Percentiles rank a stretch among this genome's conserved stretches.
phyloP scores from a whole-genome alignment of 2,329 filamentous ascomycete species.

The Fonsecaea multimorphosa region DNA sequence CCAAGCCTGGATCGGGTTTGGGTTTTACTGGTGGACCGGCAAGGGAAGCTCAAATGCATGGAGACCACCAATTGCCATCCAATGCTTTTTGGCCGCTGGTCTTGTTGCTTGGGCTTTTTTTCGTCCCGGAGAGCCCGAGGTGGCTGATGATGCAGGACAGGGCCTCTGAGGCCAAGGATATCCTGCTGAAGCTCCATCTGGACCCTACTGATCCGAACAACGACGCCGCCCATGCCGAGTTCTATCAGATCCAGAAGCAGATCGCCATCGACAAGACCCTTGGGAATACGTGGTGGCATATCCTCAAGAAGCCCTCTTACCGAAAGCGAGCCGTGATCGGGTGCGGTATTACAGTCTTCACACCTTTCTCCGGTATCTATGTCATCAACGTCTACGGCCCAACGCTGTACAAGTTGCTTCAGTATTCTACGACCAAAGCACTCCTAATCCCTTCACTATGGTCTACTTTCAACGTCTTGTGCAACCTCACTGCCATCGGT shows the following conservation, averaged over 20 bases:
- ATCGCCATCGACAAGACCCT: constrained; percentile 27
- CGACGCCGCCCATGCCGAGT: constrained; percentile 21
- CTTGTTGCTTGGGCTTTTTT: constrained; percentile 28
- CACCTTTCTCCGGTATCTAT: constrained; percentile 42
- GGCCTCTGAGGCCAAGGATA: constrained; percentile 31
- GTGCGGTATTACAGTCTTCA: constrained; percentile 22
- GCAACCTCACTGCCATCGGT: constrained; percentile 12
- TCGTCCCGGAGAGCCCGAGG: constrained; percentile 35
- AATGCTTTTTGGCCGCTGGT: constrained; percentile 20
- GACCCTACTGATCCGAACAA: constrained; percentile 8
- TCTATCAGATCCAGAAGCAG: constrained; percentile 35
- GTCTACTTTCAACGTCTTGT: constrained; percentile 21
- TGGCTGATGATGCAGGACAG: constrained; percentile 38
- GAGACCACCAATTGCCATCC: constrained; percentile 15
- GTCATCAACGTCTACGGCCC: constrained; percentile 47
- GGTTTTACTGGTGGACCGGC: constrained; percentile 5
- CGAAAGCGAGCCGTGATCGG: constrained; percentile 27
- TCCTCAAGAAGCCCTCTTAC: constrained; percentile 30
- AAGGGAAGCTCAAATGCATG: background rate
- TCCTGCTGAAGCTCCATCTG: constrained; percentile 23
- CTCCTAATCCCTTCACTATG: constrained; percentile 22
- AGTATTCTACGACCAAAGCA: constrained; percentile 23
- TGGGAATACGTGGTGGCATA: constrained; percentile 21
- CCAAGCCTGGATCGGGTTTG: constrained; percentile 19
- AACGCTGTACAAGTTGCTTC: constrained; percentile 22